Evolutionary conservation across 2,329 filamentous ascomycete species (phyloP).

Genomic region (Byssoonygena ceratinophila): DNA sequence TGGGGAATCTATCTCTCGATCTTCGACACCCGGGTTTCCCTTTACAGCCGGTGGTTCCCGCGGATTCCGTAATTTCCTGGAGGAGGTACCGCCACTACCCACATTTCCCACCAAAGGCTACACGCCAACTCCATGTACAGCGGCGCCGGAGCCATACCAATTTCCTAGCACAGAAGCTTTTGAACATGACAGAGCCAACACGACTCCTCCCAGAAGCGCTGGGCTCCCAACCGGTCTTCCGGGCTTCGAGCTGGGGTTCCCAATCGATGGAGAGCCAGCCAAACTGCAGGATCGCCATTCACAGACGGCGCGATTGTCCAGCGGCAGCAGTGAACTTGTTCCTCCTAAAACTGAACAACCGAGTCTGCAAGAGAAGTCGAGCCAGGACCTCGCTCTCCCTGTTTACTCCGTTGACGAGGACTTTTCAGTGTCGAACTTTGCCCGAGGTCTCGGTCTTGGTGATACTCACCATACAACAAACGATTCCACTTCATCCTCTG

Average conservation of each 20-base stretch:
- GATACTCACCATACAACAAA: conserved; percentile 57
- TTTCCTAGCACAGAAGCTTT: conserved; percentile 13
- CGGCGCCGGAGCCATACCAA: conserved; percentile 9
- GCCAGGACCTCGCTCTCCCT: conserved; percentile 1
- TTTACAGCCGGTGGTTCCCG: background rate
- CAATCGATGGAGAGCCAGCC: background rate
- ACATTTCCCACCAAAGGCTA: conserved; percentile 13
- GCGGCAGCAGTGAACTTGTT: background rate
- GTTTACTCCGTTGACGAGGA: conserved; percentile 21
- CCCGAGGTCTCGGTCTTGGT: conserved; percentile 34
- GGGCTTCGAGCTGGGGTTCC: conserved; percentile 9
- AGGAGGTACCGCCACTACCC: conserved; percentile 17
- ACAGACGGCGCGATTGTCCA: background rate
- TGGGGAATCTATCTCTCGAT: conserved; percentile 3
- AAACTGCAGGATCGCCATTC: conserved; percentile 6
- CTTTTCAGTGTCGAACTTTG: conserved; percentile 32
- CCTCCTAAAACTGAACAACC: background rate
- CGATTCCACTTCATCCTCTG: conserved; percentile 55
- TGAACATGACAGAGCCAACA: conserved; percentile 31
- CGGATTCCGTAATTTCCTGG: conserved; percentile 11
- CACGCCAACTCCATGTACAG: conserved; percentile 11
- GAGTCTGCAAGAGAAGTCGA: background rate
- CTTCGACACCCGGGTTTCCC: conserved; percentile 12
- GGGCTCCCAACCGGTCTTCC: conserved; percentile 1
- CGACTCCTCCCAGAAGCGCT: conserved; percentile 1